Base-by-base conservation (phyloP, 176 grass and related monocot genomes). In the Dendrocalamus sinicus region DNA sequence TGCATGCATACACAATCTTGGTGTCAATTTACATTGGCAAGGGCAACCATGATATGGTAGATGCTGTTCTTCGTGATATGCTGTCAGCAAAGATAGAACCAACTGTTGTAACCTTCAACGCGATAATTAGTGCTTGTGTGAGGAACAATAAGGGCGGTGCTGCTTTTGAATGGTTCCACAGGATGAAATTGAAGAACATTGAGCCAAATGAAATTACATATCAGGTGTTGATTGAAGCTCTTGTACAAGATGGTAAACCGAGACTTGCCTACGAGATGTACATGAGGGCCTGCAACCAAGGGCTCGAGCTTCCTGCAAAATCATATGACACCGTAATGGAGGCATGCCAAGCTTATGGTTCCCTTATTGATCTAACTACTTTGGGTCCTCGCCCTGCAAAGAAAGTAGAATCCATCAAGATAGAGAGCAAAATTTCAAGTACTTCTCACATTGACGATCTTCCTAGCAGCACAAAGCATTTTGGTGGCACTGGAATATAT, bases 121-220 rank as follows among this genome's bases (percentile, higher is more conserved):
- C 93, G 7, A 98, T 98, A 84, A 98, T 98, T 26, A 87, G 83
- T 7, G 88, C 87, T 0, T 98, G 91, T 20, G 64, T 74, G 44
- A 98, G 86, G 87, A 87, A 71, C 22, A 81, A 55, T 9, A 81
- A 64, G 73, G 69, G 80, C 26, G 75, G 78, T 12, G 60, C 86
- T 52, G 93, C 88, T 74, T 94, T 92, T 16, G 93, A 98, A 65
- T 98, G 93, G 96, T 98, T 98, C 83, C 88, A 94, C 81, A 86
- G 80, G 22, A 98, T 98, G 96, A 94, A 94, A 55, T 73, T 82
- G 66, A 35, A 35, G 80, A 82, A 39, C 10, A 87, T 98, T 64
- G 83, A 89, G 32, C 96, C 96, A 58, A 92, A 95, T 60, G 86
- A 89, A 81, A 80, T 95, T 71, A 98, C 93, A 23, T 98, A 95